phyloP scores from a whole-genome alignment of 228 moss, liverwort and hornwort genomes.

The Sphagnum fallax region DNA sequence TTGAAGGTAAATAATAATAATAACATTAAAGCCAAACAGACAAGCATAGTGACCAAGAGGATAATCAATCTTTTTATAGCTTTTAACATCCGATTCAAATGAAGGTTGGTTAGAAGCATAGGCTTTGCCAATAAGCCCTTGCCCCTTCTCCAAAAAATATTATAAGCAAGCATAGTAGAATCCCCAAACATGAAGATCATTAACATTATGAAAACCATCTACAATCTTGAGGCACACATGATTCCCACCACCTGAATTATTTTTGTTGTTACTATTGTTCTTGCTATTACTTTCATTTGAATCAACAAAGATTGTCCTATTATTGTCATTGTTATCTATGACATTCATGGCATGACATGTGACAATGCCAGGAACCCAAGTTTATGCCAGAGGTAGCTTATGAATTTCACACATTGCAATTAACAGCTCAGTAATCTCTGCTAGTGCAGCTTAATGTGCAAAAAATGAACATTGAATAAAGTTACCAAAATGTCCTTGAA shows the following conservation, averaged over 20 bases:
- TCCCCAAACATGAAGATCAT: slow-evolving; percentile 35
- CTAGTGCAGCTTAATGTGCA: slow-evolving; percentile 28
- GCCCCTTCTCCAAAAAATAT: slow-evolving; percentile 36
- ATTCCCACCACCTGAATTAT: background rate
- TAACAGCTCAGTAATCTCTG: slow-evolving; percentile 35
- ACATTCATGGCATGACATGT: too few relatives aligned
- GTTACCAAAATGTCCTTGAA: too few relatives aligned
- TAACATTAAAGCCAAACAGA: slow-evolving; percentile 42
- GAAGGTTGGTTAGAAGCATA: slow-evolving; percentile 45
- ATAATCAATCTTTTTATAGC: slow-evolving; percentile 30
- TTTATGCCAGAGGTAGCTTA: slow-evolving; percentile 44
- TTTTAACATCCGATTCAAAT: slow-evolving; percentile 42
- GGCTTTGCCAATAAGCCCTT: slow-evolving; percentile 45
- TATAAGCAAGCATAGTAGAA: slow-evolving; percentile 39
- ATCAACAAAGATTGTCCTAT: too few relatives aligned
- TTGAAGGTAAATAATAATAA: slow-evolving; percentile 41
- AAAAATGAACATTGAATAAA: too few relatives aligned
- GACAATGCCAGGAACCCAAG: slow-evolving; percentile 22
- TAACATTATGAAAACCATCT: slow-evolving; percentile 32
- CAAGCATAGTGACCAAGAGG: slow-evolving; percentile 45
- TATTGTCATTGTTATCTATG: too few relatives aligned
- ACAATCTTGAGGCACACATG: slow-evolving; percentile 25
- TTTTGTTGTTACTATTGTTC: background rate
- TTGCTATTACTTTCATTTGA: too few relatives aligned
- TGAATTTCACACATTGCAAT: slow-evolving; percentile 46